These are phyloP conservation scores for Fraxinus cuspidata DNA, from an alignment of 257 asterid genomes.

Conservation along the genomic window DNA sequence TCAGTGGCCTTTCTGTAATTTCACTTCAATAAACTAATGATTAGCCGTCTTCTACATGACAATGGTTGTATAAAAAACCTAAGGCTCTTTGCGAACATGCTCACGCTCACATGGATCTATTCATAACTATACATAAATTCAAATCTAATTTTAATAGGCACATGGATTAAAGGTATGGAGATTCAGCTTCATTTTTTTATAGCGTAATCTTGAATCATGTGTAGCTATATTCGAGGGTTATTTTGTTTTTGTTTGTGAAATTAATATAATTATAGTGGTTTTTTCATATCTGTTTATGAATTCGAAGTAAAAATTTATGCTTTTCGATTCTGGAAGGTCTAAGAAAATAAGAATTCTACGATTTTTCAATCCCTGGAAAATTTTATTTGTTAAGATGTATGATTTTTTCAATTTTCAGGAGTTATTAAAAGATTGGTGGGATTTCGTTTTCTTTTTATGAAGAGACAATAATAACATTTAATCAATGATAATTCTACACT, in stretches of 20 bases:
- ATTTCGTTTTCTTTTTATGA: not conserved
- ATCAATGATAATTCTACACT: too few species aligned
- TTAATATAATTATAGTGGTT: not conserved
- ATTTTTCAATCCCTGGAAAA: not conserved
- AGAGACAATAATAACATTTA: too few species aligned
- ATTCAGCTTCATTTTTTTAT: not conserved
- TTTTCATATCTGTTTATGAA: not conserved
- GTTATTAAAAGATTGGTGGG: not conserved
- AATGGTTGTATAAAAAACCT: constrained; percentile 11
- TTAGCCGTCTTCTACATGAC: constrained; percentile 27
- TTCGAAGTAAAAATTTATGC: not conserved
- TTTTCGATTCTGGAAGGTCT: not conserved
- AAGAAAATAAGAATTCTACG: not conserved
- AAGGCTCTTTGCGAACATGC: not conserved
- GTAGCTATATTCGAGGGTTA: not conserved
- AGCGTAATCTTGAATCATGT: not conserved
- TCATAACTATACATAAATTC: too few species aligned
- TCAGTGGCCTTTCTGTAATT: constrained; percentile 13
- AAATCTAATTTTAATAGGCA: not conserved
- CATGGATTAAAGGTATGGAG: constrained; percentile 15
- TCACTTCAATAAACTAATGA: constrained; percentile 10
- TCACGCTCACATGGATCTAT: not conserved
- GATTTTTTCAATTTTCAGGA: not conserved
- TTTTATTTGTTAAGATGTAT: not conserved
- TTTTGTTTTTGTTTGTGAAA: not conserved